Evolutionary conservation across 306 rosid genomes (phyloP), one percentile per base, ranked within the genome.

Genomic region (Cicer arietinum): DNA sequence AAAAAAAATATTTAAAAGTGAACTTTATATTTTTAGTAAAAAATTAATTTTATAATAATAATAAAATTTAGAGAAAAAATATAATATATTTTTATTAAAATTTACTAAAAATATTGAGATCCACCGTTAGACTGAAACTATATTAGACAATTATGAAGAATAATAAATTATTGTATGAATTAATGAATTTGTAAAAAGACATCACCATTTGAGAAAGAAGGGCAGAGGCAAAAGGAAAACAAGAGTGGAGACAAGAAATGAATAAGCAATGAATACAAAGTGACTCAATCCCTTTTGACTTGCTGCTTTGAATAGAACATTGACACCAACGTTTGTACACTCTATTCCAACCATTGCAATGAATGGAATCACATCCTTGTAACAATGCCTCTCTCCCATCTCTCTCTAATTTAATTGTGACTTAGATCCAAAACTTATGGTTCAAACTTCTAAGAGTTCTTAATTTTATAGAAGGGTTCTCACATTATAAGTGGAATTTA

Each of bases 251-350:
- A 85, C 13, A 2, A 75, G 78, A 52, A 40, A 81, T 7, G 91
- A 72, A 73, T 92, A 90, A 47, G 82, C 80, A 3, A 81, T 57
- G 73, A 89, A 88, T 18, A 84, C 92, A 18, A 74, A 82, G 86
- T 75, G 84, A 80, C 87, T 85, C 57, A 88, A 53, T 0, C 94
- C 88, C 64, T 69, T 76, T 16, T 61, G 48, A 25, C 74, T 50
- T n/a, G 92, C 96, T 73, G 86, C 85, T 81, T 93, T 93, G 84
- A 82, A 89, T 10, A 88, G 48, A 60, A 81, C 45, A 54, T 59
- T 77, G 0, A 84, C 80, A 43, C 88, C 92, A 56, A 92, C 90
- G 43, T 61, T 76, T 6, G 79, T 60, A 72, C 84, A 82, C 71
- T 90, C 92, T 0, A 70, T 57, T 7, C 82, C 78, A 0, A 87